Percentiles rank a stretch among this genome's conserved stretches.
These are phyloP conservation scores for Geosiphon pyriformis DNA, from an alignment of 192 early-diverging fungal genomes.

Conservation along the genomic window DNA sequence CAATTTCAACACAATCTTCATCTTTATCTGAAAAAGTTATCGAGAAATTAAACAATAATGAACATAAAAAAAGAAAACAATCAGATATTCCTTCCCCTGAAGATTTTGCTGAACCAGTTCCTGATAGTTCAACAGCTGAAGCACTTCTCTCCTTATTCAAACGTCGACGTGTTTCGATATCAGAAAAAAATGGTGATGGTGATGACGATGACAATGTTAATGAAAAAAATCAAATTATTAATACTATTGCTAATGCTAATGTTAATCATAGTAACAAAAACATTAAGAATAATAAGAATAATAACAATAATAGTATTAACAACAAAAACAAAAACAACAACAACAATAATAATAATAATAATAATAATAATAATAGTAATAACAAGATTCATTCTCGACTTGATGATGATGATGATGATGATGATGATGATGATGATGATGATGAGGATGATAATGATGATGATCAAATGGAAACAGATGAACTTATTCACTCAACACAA, in stretches of 20 bases:
- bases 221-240: background rate
- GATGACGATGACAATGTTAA: background rate
- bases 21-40: slow-evolving; percentile 6
- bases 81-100: background rate
- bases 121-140: background rate
- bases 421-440: background rate
- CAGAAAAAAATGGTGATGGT: background rate
- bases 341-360: background rate
- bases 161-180: background rate
- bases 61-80: background rate
- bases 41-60: background rate
- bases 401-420: background rate
- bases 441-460: background rate
- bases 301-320: too few species aligned
- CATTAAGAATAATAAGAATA: too few species aligned
- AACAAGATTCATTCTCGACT: background rate
- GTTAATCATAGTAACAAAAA: too few species aligned
- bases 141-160: too few species aligned
- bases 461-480: background rate
- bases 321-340: background rate
- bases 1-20: background rate
- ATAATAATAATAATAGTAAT: background rate
- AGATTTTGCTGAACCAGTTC: background rate
- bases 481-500: background rate
- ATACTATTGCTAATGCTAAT: background rate